Evolutionary conservation across 352 stramenopile genomes (phyloP).

Genomic region (Globisporangium uncinulatum): DNA sequence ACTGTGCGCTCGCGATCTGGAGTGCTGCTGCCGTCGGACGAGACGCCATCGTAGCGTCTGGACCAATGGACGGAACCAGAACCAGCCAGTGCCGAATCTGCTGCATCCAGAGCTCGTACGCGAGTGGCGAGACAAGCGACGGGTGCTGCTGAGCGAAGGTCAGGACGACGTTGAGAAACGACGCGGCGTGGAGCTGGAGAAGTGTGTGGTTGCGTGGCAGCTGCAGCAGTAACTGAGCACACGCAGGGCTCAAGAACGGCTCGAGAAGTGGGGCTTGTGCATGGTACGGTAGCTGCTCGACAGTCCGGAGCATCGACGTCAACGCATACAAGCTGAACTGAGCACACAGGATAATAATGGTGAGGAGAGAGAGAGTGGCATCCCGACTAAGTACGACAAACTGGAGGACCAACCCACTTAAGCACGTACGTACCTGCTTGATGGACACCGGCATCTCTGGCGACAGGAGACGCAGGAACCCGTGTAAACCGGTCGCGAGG

Average conservation of each 20-base stretch:
- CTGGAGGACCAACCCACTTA: not conserved
- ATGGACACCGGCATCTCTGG: slow-evolving; percentile 47
- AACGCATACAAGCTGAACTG: slow-evolving; percentile 36
- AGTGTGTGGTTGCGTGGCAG: slow-evolving; percentile 25
- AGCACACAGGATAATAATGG: not conserved
- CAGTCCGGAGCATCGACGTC: slow-evolving; percentile 24
- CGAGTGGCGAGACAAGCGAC: slow-evolving; percentile 23
- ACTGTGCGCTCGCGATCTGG: slow-evolving; percentile 36
- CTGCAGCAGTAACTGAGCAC: slow-evolving; percentile 30
- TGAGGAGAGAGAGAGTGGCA: too few species aligned
- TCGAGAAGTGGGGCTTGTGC: slow-evolving; percentile 22
- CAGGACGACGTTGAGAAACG: slow-evolving; percentile 38
- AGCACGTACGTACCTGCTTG: slow-evolving; percentile 25
- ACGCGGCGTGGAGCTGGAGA: slow-evolving; percentile 44
- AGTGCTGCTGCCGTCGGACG: slow-evolving; percentile 11
- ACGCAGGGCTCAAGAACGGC: slow-evolving; percentile 24
- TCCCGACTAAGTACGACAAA: too few species aligned
- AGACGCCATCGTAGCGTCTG: too few species aligned
- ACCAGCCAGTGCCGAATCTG: slow-evolving; percentile 43
- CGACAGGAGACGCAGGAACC: slow-evolving; percentile 41
- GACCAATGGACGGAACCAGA: too few species aligned
- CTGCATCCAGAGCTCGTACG: slow-evolving; percentile 64
- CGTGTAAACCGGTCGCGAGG: not conserved
- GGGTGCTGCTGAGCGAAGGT: slow-evolving; percentile 35
- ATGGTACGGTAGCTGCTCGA: slow-evolving; percentile 18